Evolutionary conservation across 1,284 basidiomycete species (phyloP), one percentile per base, ranked within the genome.

Genomic region (Singerocomus inundabilis): DNA sequence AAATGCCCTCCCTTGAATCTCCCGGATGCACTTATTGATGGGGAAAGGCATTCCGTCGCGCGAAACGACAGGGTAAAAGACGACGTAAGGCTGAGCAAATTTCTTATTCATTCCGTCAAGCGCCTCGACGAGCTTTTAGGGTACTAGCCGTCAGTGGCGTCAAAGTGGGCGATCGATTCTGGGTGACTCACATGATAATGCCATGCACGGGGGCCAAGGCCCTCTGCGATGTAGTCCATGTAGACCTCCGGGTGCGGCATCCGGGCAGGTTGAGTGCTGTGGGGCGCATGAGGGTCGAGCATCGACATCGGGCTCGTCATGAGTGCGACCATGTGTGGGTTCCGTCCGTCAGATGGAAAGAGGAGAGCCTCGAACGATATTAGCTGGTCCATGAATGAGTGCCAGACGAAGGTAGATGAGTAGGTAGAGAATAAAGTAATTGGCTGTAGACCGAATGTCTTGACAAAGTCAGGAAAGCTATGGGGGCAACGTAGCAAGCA

Each of bases 151-250:
- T 68, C 46, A 61, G 58, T 52, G 48, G 49, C 46, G 53, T 49
- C 43, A 45, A 52, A 13, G 29, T 30, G 44, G 40, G 26, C 31
- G 46, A 57, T 53, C 39, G 8, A 31, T 24, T 25, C 15, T 13
- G 29, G 36, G 24, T 28, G 10, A 69, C 75, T 60, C 58, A 87
- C 86, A 70, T 85, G 79, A 63, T 80, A 86, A 61, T 79, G 77
- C 88, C 87, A 90, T 12, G 83, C 79, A 51, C 81, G 74, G 33
- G 79, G 70, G 33, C 83, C 83, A 46, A 81, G 72, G 48, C 78
- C 76, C 66, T 89, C 85, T 57, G 85, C 85, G 59, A 90, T 84
- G 68, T 85, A 88, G 66, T 91, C 86, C 87, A 91, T 91, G 62
- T 85, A 81, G 32, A 88, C 78, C 65, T 90, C 85, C 9, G 88